These are phyloP conservation scores for Apiospora marii DNA, from an alignment of 2,329 filamentous ascomycete genomes.

Conservation along the genomic window DNA sequence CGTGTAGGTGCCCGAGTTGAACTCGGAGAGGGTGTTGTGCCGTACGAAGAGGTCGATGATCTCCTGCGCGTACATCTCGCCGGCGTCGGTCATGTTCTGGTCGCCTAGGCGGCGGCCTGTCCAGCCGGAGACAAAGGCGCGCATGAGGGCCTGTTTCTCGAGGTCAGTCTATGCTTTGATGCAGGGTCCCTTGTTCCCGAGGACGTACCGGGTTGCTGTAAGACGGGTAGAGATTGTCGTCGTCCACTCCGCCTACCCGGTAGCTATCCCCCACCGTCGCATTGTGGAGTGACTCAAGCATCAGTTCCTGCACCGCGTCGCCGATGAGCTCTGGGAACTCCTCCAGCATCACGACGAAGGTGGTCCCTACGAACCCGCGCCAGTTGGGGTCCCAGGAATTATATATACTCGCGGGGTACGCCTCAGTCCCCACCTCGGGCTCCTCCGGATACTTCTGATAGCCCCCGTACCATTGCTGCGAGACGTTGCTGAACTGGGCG, in stretches of 20 bases:
- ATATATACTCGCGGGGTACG: conserved; percentile 50
- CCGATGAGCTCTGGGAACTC: conserved; percentile 60
- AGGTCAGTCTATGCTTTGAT: background rate
- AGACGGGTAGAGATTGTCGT: conserved; percentile 68
- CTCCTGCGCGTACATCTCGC: conserved; percentile 63
- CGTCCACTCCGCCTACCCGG: conserved; percentile 65
- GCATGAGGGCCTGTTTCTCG: conserved; percentile 56
- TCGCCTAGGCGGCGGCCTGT: conserved; percentile 61
- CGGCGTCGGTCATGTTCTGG: conserved; percentile 64
- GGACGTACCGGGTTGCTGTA: conserved; percentile 62
- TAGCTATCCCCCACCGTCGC: conserved; percentile 67
- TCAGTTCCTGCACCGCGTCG: conserved; percentile 47
- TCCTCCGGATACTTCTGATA: conserved; percentile 65
- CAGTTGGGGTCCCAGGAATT: conserved; percentile 68
- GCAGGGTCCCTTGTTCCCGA: background rate
- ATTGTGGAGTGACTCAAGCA: conserved; percentile 62
- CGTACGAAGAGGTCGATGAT: conserved; percentile 64
- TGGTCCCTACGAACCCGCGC: conserved; percentile 68
- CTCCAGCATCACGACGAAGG: conserved; percentile 65
- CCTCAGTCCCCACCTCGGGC: conserved; percentile 59
- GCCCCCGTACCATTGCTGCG: conserved; percentile 62
- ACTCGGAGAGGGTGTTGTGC: conserved; percentile 66
- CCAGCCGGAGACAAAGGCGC: conserved; percentile 68
- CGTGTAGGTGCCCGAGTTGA: conserved; percentile 69
- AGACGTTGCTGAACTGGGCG: conserved; percentile 59